Conservation (phyloP, 129 eudicot genomes). For the Flaveria linearis region DNA sequence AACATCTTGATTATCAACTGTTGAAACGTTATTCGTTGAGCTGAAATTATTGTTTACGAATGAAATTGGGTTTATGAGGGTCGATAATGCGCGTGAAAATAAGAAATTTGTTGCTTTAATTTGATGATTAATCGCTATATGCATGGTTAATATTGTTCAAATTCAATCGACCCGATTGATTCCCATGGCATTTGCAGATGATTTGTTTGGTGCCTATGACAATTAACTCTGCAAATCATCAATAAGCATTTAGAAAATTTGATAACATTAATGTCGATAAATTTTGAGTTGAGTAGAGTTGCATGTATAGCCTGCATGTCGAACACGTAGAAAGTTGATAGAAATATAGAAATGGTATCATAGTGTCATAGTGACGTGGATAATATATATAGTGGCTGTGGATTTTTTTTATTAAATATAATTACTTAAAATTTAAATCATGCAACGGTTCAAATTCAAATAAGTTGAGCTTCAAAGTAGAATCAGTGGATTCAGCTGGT, state of each 20-base stretch:
- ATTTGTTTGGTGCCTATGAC: neutral
- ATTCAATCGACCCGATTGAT: neutral
- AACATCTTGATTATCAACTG: constrained; percentile 10
- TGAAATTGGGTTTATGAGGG: constrained; percentile 8
- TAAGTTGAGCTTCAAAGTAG: no score
- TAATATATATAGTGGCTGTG: no score
- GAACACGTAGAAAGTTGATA: neutral
- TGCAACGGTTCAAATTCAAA: no score
- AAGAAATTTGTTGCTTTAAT: constrained; percentile 25
- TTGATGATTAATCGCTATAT: constrained; percentile 11
- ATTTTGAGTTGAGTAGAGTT: neutral
- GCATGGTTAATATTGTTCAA: constrained; percentile 15
- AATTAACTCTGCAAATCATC: neutral
- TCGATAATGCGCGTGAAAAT: constrained; percentile 39
- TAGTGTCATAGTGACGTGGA: no score
- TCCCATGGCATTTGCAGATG: neutral
- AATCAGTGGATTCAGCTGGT: no score
- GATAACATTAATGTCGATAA: neutral
- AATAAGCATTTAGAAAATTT: neutral
- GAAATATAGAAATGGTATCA: neutral
- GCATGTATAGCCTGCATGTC: neutral
- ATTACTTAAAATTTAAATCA: no score
- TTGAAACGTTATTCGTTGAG: constrained; percentile 4
- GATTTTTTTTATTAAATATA: no score
- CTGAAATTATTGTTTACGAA: neutral